Percentiles rank a stretch among this genome's conserved stretches.
These are phyloP conservation scores for Quercus phellos DNA, from an alignment of 331 rosid species.

Conservation along the genomic window DNA sequence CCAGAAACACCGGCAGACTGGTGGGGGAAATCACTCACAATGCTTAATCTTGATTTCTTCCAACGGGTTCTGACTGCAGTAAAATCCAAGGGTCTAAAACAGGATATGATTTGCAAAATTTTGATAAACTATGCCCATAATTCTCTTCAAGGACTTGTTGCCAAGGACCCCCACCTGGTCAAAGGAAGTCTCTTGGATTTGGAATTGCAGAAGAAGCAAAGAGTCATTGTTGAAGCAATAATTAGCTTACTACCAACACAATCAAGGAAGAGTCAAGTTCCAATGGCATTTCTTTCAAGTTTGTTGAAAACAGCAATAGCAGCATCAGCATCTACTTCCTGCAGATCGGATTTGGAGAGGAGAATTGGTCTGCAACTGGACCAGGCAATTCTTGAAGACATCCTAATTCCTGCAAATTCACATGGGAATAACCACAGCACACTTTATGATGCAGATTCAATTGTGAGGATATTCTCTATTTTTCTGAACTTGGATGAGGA, in stretches of 20 bases:
- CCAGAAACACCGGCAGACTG: constrained; percentile 79
- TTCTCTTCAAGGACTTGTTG: constrained; percentile 70
- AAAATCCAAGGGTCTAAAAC: constrained; percentile 86
- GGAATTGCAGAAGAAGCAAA: constrained; percentile 80
- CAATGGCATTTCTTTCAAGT: constrained; percentile 88
- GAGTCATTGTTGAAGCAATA: constrained; percentile 72
- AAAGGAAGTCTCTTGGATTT: constrained; percentile 58
- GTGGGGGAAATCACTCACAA: constrained; percentile 84
- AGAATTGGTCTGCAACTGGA: constrained; percentile 89
- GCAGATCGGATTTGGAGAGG: constrained; percentile 76
- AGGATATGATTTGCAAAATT: constrained; percentile 84
- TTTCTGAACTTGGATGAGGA: constrained; percentile 85
- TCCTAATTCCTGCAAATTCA: constrained; percentile 66
- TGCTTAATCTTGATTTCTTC: constrained; percentile 77
- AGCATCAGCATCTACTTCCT: constrained; percentile 60
- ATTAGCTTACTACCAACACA: constrained; percentile 77
- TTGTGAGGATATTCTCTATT: constrained; percentile 73
- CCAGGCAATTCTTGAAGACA: constrained; percentile 94
- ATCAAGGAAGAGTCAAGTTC: constrained; percentile 78
- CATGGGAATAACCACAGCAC: constrained; percentile 54
- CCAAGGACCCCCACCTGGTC: constrained; percentile 47
- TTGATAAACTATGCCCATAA: constrained; percentile 76
- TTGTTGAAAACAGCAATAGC: constrained; percentile 78
- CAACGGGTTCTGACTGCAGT: constrained; percentile 67
- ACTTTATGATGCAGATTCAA: constrained; percentile 76